These are phyloP conservation scores for Pyricularia pennisetigena DNA, from an alignment of 2,329 filamentous ascomycete genomes.

Conservation along the genomic window DNA sequence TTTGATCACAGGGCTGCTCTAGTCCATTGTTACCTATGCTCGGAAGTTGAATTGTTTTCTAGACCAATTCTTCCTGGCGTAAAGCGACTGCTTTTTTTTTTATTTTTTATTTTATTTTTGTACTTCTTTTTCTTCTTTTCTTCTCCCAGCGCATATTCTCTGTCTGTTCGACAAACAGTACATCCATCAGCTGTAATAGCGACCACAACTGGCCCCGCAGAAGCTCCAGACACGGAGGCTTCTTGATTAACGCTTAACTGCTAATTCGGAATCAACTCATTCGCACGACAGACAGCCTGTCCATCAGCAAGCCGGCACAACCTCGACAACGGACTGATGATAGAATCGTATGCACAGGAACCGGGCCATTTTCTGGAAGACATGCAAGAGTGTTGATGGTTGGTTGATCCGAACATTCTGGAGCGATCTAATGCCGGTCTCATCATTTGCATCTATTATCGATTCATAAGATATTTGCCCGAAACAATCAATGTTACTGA, in stretches of 20 bases:
- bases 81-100: not conserved
- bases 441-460: too few species aligned
- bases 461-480: conserved; percentile 9
- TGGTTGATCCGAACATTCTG: not conserved
- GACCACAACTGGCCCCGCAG: not conserved
- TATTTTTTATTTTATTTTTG: not conserved
- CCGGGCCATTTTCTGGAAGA: not conserved
- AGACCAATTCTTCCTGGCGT: not conserved
- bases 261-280: not conserved
- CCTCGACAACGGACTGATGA: not conserved
- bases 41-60: not conserved
- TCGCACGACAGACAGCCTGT: not conserved
- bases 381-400: not conserved
- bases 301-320: not conserved
- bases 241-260: not conserved
- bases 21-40: not conserved
- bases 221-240: not conserved
- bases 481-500: conserved; percentile 8
- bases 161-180: not conserved
- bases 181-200: not conserved
- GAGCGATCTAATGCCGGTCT: not conserved
- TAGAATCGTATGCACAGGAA: not conserved
- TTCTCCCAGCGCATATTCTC: not conserved
- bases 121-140: not conserved
- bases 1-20: not conserved